Base-by-base conservation (phyloP, 164 flowering plant genomes). In the Amborella trichopoda region DNA sequence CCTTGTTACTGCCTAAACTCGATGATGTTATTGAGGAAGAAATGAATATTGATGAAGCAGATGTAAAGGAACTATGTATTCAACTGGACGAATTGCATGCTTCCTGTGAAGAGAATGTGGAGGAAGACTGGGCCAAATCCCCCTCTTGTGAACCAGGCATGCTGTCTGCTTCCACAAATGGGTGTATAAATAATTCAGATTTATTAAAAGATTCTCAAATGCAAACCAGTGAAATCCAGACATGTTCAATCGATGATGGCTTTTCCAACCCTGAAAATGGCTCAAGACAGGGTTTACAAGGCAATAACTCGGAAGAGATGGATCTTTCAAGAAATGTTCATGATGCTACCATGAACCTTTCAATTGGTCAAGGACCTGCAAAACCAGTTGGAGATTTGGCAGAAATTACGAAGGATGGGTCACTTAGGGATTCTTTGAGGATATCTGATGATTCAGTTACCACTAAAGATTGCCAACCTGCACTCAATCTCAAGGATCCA, bases 401-500 rank as follows among this genome's bases (percentile, higher is more conserved):
- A 26, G 41, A 49, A 25, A 38, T 54, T 13, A 24, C 23, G 13
- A 34, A 6, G 25, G 42, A 49, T 23, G 30, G 24, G 3, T 13
- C 21, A 49, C 4, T 22, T 38, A 32, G 26, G 13, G 43, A 49
- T 16, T 10, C 33, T n/a, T 19, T 20, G 32, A 2, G 14, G 17
- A 20, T 17, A 20, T 18, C 32, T 25, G 55, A 64, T 33, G 23
- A 57, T 51, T 34, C 63, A 34, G 14, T 53, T 25, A 60, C n/a
- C n/a, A 14, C 61, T 80, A 49, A 68, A 76, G 5, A 67, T 81
- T 52, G 53, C 45, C 67, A 23, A 44, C 67, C 36, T 23, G 54
- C 80, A 49, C 34, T 62, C 12, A 52, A 62, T 28, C 76, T 84
- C 17, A 67, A 69, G 66, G 99, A 72, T 2, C 99, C 96, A 34